A percentile compares a stretch with the other conserved stretches of the same genome.
phyloP scores from a whole-genome alignment of 108 stramenopile species.

The Hondaea fermentalgiana region DNA sequence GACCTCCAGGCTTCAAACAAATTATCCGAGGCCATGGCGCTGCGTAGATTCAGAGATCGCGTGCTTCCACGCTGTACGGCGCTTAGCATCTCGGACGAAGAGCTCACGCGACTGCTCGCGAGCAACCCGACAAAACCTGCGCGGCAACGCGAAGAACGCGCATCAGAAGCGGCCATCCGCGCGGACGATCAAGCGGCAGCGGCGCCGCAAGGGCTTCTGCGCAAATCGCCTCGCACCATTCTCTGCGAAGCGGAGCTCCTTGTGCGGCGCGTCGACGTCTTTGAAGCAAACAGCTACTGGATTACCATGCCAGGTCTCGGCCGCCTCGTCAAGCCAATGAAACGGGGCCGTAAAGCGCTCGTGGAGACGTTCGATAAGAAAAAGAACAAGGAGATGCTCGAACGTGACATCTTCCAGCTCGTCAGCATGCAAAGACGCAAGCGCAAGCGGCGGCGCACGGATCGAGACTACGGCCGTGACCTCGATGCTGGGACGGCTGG shows the following conservation, averaged over 20 bases:
- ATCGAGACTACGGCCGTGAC: not conserved
- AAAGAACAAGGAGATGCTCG: not conserved
- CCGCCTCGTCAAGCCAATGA: not conserved
- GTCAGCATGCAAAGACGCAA: not conserved
- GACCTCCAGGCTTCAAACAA: not conserved
- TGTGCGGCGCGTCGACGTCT: not conserved
- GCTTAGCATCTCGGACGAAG: not conserved
- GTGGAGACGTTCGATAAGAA: not conserved
- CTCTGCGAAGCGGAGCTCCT: conserved; percentile 1
- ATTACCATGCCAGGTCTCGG: not conserved
- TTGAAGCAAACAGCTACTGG: conserved; percentile 11
- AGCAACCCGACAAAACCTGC: not conserved
- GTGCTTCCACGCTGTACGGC: not conserved
- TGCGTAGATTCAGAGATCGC: not conserved
- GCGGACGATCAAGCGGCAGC: not conserved
- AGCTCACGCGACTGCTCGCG: not conserved
- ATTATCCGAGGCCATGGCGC: not conserved
- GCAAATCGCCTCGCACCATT: not conserved
- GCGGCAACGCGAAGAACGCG: not conserved
- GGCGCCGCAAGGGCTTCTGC: not conserved
- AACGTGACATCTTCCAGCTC: not conserved
- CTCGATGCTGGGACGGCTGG: not conserved
- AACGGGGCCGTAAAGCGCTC: not conserved
- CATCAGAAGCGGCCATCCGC: not conserved
- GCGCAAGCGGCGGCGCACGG: not conserved